These are phyloP conservation scores for Boletus fagicola DNA, from an alignment of 768 basidiomycete species.

Conservation along the genomic window DNA sequence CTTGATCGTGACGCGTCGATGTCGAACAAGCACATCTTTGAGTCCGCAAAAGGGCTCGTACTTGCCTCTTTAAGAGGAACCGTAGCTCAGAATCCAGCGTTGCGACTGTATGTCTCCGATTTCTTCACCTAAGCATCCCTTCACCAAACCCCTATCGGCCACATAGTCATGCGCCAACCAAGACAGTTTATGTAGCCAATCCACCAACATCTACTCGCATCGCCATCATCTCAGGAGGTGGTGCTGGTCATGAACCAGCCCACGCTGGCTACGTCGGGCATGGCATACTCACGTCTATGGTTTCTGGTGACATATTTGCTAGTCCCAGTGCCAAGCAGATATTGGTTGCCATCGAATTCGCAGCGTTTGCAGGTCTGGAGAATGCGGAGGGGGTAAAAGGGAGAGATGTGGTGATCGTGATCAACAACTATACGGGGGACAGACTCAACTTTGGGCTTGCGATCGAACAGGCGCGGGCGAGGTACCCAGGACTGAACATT, in stretches of 20 bases:
- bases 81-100: conserved; percentile 40
- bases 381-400: not conserved
- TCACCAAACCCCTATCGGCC: not conserved
- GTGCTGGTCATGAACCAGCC: conserved; percentile 60
- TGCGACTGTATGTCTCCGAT: conserved; percentile 36
- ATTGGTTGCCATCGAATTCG: conserved; percentile 46
- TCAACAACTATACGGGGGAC: conserved; percentile 56
- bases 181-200: conserved; percentile 34
- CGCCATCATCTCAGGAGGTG: conserved; percentile 48
- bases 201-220: conserved; percentile 29
- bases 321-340: conserved; percentile 62
- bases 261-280: conserved; percentile 55
- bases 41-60: conserved; percentile 41
- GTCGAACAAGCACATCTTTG: not conserved
- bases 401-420: conserved; percentile 35
- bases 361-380: conserved; percentile 35
- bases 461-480: conserved; percentile 47
- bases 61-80: conserved; percentile 43
- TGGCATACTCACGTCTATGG: conserved; percentile 55
- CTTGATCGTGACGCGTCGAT: not conserved
- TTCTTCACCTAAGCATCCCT: not conserved
- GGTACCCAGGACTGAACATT: conserved; percentile 34
- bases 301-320: conserved; percentile 63
- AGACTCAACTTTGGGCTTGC: conserved; percentile 59
- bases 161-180: conserved; percentile 37